Conservation (phyloP, 345 rosid species). For the Erodium maritimum region DNA sequence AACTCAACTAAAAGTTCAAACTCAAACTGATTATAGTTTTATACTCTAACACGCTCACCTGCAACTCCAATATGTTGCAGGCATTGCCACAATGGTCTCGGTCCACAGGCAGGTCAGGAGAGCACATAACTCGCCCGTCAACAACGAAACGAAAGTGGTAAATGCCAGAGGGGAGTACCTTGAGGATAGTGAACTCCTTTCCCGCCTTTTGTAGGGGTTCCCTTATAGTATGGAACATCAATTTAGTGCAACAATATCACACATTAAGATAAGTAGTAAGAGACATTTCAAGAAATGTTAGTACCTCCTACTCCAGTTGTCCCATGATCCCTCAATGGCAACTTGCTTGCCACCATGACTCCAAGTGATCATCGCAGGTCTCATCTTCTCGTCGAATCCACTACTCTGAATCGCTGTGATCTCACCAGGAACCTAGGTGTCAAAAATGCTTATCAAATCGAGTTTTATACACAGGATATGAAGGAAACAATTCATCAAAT, state of each 20-base stretch:
- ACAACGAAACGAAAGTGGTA: conserved; percentile 49
- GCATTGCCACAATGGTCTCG: conserved; percentile 25
- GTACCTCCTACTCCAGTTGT: conserved; percentile 43
- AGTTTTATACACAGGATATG: background rate
- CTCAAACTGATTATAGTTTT: too few species aligned
- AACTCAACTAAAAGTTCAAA: too few species aligned
- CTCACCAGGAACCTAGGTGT: conserved; percentile 17
- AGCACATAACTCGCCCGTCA: conserved; percentile 28
- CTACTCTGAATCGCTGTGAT: too few species aligned
- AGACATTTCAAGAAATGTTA: conserved; percentile 3
- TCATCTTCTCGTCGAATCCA: conserved; percentile 18
- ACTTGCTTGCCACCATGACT: conserved; percentile 45
- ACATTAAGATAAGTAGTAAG: conserved; percentile 3
- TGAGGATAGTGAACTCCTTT: conserved; percentile 36
- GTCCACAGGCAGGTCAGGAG: conserved; percentile 41
- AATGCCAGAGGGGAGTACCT: conserved; percentile 42
- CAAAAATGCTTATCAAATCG: conserved; percentile 6
- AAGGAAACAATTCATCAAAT: too few species aligned
- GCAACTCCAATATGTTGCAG: conserved; percentile 46
- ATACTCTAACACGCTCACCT: too few species aligned
- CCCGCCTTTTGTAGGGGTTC: conserved; percentile 35
- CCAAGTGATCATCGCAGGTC: conserved; percentile 42
- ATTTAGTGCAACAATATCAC: background rate
- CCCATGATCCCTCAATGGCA: conserved; percentile 62
- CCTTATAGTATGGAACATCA: conserved; percentile 11